These are phyloP conservation scores for Colletotrichum eremochloae DNA, from an alignment of 2,329 filamentous ascomycete species.

Conservation along the genomic window DNA sequence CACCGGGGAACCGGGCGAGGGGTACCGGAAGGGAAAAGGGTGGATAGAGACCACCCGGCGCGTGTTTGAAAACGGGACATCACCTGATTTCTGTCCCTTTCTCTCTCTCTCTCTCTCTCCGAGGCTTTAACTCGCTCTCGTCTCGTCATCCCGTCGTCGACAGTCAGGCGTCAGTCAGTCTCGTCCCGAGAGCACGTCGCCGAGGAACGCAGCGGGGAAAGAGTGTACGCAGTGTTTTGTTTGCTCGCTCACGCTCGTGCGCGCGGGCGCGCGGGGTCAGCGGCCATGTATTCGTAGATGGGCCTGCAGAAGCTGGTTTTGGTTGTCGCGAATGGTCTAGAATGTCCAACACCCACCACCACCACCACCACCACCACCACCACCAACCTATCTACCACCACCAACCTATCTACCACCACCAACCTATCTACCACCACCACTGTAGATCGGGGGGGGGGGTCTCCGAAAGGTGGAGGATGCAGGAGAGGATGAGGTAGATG, in stretches of 20 bases:
- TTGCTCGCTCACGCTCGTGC: not conserved
- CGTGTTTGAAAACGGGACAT: not conserved
- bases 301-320: constrained; percentile 3
- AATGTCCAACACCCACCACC: not conserved
- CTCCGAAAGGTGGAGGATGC: constrained; percentile 11
- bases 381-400: not conserved
- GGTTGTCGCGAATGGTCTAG: constrained; percentile 12
- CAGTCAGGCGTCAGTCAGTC: not conserved
- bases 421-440: no score
- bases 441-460: constrained; percentile 4
- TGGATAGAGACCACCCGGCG: not conserved
- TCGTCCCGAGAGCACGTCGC: not conserved
- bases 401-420: not conserved
- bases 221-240: not conserved
- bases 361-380: not conserved
- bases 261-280: not conserved
- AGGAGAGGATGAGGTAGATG: constrained; percentile 1
- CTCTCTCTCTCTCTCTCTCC: no score
- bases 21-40: constrained; percentile 12
- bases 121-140: not conserved
- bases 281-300: not conserved
- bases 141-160: not conserved
- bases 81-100: not conserved
- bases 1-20: constrained; percentile 34
- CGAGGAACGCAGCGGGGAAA: not conserved